Evolutionary conservation across 768 basidiomycete genomes (phyloP).

Genomic region (Suillus sp.): DNA sequence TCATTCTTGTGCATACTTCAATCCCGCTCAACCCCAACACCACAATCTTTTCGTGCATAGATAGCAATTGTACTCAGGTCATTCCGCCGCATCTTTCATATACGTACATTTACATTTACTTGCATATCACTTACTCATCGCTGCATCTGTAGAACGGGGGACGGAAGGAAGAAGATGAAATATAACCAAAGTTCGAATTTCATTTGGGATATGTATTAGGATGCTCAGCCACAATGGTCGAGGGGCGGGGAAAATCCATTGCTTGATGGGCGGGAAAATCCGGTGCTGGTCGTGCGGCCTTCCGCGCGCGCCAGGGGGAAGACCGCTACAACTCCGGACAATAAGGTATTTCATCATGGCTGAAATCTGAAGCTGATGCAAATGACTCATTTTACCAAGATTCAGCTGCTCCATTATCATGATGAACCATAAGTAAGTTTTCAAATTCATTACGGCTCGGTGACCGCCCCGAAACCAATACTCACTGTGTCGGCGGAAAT

Average conservation of each 20-base stretch:
- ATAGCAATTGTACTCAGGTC: constrained; percentile 9
- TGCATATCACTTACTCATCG: constrained; percentile 6
- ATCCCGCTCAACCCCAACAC: not conserved
- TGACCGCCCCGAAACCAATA: not conserved
- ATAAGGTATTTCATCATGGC: not conserved
- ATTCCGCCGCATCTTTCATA: constrained; percentile 6
- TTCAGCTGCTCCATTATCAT: not conserved
- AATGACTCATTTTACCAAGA: not conserved
- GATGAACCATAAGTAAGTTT: constrained; percentile 1
- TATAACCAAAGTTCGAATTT: constrained; percentile 1
- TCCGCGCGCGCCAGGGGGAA: not conserved
- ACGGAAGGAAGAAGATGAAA: constrained; percentile 7
- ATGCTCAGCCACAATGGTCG: not conserved
- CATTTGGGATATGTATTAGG: not conserved
- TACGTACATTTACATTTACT: constrained; percentile 8
- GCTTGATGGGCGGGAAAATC: not conserved
- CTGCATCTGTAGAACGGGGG: not conserved
- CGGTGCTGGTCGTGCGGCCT: not conserved
- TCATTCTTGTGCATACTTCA: not conserved
- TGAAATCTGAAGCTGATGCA: not conserved
- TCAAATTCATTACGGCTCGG: not conserved
- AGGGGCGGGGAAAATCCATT: not conserved
- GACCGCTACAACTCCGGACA: constrained; percentile 3
- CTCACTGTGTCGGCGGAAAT: not conserved
- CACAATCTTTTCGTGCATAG: constrained; percentile 2